Evolutionary conservation across 75 land plant species (phyloP), one percentile per base, ranked within the genome.

Genomic region (Isoetes taiwanensis): DNA sequence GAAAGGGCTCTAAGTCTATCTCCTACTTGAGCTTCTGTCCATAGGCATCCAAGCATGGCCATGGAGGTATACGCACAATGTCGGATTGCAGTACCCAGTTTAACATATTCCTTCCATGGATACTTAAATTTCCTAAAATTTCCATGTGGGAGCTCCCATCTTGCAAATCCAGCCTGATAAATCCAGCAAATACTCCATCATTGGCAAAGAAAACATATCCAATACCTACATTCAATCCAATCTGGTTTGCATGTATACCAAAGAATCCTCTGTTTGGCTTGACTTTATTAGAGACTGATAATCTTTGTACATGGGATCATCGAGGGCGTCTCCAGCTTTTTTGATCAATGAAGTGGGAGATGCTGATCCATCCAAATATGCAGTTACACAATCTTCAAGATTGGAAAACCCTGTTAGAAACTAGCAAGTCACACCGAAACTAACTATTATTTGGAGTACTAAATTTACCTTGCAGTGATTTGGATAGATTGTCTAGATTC

Each of bases 1-100:
- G n/a, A n/a, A n/a, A n/a, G n/a, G n/a, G 6, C 6, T 19, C 50
- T 19, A 23, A 19, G 50, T n/a, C 25, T 9, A 9, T 37, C 38
- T 9, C 14, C 11, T 46, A 46, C 50, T 23, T 46, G 50, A n/a
- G 25, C 50, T 46, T 46, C 50, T 8, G 50, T 4, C 23, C 50
- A 23, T 46, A 46, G 5, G 50, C 50, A 46, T 5, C 50, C 50
- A n/a, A 19, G 50, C 23, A 46, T 5, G 4, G 50, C 50, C 50
- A 46, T 46, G 50, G 50, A 46, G 25, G 50, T 23, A 19, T 46
- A 46, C n/a, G 50, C 50, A n/a, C 50, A 46, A 23, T 46, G 50
- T 4, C 50, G 50, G 5, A 46, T 16, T 5, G 50, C 50, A 5
- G 50, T 23, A n/a, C 50, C 50, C 6, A 46, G 21, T 46, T 46